These are phyloP conservation scores for Salvia miltiorrhiza DNA, from an alignment of 257 asterid genomes.

Conservation along the genomic window DNA sequence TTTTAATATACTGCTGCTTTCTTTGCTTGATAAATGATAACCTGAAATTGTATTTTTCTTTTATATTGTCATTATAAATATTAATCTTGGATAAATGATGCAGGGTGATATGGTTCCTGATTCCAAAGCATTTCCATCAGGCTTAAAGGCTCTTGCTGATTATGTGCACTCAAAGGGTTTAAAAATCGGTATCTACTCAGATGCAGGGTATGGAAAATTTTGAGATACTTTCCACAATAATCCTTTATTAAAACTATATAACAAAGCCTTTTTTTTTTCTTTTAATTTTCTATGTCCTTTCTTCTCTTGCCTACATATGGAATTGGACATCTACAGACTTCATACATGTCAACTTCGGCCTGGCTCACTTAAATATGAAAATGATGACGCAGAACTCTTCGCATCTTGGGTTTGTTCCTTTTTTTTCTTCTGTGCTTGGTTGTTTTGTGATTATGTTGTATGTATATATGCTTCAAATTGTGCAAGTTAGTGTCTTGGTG, in stretches of 20 bases:
- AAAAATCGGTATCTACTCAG: conserved; percentile 92
- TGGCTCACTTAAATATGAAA: conserved; percentile 87
- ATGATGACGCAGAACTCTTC: conserved; percentile 71
- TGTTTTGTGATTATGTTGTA: too few relatives aligned
- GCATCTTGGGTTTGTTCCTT: conserved; percentile 88
- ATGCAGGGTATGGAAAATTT: conserved; percentile 74
- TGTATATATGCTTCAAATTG: too few relatives aligned
- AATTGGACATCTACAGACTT: conserved; percentile 34
- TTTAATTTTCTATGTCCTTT: conserved; percentile 1
- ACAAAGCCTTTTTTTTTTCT: conserved; percentile 16
- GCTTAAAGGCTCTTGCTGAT: conserved; percentile 86
- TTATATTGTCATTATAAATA: neutral
- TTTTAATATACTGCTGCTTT: neutral
- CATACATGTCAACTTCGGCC: conserved; percentile 81
- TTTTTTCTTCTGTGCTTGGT: neutral
- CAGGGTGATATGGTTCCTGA: conserved; percentile 77
- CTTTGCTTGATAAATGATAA: neutral
- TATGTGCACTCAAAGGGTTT: conserved; percentile 85
- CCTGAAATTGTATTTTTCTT: too few relatives aligned
- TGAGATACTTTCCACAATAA: neutral
- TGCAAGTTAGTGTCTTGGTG: too few relatives aligned
- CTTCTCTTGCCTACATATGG: conserved; percentile 47
- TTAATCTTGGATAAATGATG: conserved; percentile 22
- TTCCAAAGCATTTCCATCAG: conserved; percentile 71
- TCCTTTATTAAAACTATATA: neutral